A percentile compares a stretch with the other conserved stretches of the same genome.
Conservation (phyloP, 75 land plant species). For the Larix kaempferi region DNA sequence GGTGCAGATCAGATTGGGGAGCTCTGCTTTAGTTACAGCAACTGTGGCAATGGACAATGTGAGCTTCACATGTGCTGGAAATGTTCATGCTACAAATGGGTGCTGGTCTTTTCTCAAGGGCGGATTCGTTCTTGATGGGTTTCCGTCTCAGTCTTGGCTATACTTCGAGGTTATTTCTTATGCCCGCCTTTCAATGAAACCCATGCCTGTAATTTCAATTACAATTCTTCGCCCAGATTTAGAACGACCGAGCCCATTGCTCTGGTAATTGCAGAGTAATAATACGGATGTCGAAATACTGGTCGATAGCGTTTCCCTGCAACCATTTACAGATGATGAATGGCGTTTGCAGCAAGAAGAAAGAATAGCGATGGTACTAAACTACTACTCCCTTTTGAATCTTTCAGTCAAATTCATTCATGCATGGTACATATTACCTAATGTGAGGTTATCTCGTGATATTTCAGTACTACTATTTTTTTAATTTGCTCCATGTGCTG, state of each 20-base stretch:
- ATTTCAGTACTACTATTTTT: too few relatives aligned
- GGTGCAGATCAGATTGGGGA: slow-evolving; percentile 43
- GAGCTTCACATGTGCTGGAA: slow-evolving; percentile 41
- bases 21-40: slow-evolving; percentile 47
- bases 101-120: slow-evolving; percentile 95
- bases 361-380: slow-evolving; percentile 23
- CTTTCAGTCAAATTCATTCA: too few relatives aligned
- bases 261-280: slow-evolving; percentile 25
- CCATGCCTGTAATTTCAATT: too few relatives aligned
- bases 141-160: slow-evolving; percentile 24
- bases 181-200: too few relatives aligned
- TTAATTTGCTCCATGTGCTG: too few relatives aligned
- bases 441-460: too few relatives aligned
- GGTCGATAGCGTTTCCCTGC: slow-evolving; percentile 55
- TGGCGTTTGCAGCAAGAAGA: slow-evolving; percentile 58
- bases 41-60: slow-evolving; percentile 29
- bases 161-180: slow-evolving; percentile 51
- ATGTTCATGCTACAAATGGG: slow-evolving; percentile 44
- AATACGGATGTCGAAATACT: slow-evolving; percentile 21
- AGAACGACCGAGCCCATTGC: too few relatives aligned
- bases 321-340: slow-evolving; percentile 64
- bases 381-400: neutral
- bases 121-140: slow-evolving; percentile 47
- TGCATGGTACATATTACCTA: too few relatives aligned
- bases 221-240: too few relatives aligned